phyloP scores from a whole-genome alignment of 352 stramenopile species.

The Pythium oligandrum region DNA sequence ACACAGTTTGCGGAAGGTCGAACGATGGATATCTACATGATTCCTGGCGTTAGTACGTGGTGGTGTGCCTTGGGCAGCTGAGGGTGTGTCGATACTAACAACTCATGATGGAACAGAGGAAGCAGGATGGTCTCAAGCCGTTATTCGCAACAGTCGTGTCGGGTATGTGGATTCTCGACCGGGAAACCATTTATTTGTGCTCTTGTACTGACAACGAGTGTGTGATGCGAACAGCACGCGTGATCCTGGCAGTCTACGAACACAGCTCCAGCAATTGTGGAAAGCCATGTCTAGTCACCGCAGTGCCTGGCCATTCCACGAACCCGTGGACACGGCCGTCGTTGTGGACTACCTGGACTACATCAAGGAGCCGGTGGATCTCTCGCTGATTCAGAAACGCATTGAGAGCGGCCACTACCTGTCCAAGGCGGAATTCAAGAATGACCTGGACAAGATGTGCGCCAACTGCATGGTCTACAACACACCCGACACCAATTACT shows the following conservation, averaged over 20 bases:
- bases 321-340: slow-evolving; percentile 93
- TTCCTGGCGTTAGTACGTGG: slow-evolving; percentile 81
- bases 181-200: not conserved
- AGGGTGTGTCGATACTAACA: slow-evolving; percentile 3
- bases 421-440: slow-evolving; percentile 88
- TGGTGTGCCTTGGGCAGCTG: not conserved
- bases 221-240: slow-evolving; percentile 35
- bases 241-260: slow-evolving; percentile 78
- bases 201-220: not conserved
- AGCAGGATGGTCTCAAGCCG: slow-evolving; percentile 76
- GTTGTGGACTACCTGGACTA: slow-evolving; percentile 97
- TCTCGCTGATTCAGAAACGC: slow-evolving; percentile 77
- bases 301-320: slow-evolving; percentile 96
- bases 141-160: slow-evolving; percentile 84
- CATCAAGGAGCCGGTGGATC: slow-evolving; percentile 94
- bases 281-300: slow-evolving; percentile 92
- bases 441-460: slow-evolving; percentile 95
- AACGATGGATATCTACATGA: slow-evolving; percentile 85
- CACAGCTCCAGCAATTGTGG: slow-evolving; percentile 82
- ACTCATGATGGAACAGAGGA: slow-evolving; percentile 43
- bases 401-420: slow-evolving; percentile 87
- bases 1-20: slow-evolving; percentile 71
- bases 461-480: slow-evolving; percentile 99
- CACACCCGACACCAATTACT: slow-evolving; percentile 93
- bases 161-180: slow-evolving; percentile 31